Conservation (phyloP, 2,329 filamentous ascomycete genomes). For the Trichoderma polysporum region DNA sequence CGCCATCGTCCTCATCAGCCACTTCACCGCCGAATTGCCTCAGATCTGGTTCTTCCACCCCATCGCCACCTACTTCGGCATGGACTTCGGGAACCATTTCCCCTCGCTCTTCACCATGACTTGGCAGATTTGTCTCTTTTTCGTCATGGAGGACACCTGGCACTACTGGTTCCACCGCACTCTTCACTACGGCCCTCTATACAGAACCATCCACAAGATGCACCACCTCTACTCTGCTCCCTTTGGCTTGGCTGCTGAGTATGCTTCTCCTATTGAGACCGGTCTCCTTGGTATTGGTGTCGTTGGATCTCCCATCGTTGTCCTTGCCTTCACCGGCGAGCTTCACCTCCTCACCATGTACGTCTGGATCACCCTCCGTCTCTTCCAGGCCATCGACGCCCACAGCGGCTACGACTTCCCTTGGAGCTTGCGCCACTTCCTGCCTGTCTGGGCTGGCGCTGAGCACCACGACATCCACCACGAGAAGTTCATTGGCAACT, state of each 20-base stretch:
- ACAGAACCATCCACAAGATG: conserved; percentile 97
- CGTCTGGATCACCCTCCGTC: conserved; percentile 84
- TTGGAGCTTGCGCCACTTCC: conserved; percentile 91
- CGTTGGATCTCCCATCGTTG: conserved; percentile 78
- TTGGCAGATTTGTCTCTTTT: conserved; percentile 89
- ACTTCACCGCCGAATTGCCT: conserved; percentile 96
- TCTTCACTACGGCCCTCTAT: conserved; percentile 91
- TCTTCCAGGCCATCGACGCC: conserved; percentile 97
- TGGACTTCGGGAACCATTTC: conserved; percentile 87
- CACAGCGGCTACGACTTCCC: conserved; percentile 99
- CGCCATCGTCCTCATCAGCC: conserved; percentile 84
- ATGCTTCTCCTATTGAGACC: conserved; percentile 94
- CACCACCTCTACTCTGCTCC: conserved; percentile 98
- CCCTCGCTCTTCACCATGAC: conserved; percentile 82
- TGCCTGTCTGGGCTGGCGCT: conserved; percentile 97
- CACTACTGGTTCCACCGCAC: conserved; percentile 96
- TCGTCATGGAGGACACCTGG: conserved; percentile 94
- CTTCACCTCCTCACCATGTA: conserved; percentile 98
- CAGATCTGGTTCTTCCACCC: conserved; percentile 99
- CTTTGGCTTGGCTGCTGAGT: conserved; percentile 94
- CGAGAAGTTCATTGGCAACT: conserved; percentile 98
- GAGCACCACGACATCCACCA: conserved; percentile 97
- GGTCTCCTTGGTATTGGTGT: conserved; percentile 90
- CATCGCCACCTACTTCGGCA: conserved; percentile 86
- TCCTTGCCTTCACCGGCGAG: conserved; percentile 78